phyloP scores from a whole-genome alignment of 2,329 filamentous ascomycete genomes.

The Cladobotryum mycophilum region DNA sequence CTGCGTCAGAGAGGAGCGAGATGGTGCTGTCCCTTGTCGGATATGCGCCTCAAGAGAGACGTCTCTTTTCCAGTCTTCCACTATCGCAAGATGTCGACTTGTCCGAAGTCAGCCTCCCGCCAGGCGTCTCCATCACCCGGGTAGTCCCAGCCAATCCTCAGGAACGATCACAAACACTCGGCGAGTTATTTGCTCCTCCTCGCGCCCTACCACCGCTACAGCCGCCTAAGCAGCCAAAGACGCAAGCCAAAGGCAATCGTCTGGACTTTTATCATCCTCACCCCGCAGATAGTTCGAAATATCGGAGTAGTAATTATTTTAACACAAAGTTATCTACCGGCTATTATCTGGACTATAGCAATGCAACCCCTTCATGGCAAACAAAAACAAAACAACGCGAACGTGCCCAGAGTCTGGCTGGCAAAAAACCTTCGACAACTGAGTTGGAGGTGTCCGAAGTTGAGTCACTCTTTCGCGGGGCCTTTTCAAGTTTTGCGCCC shows the following conservation, averaged over 20 bases:
- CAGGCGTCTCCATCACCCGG: conserved; percentile 54
- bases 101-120: conserved; percentile 54
- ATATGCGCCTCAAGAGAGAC: conserved; percentile 65
- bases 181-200: conserved; percentile 67
- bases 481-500: conserved; percentile 75
- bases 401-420: conserved; percentile 61
- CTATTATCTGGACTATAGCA: conserved; percentile 64
- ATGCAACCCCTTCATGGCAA: conserved; percentile 51
- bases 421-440: conserved; percentile 48
- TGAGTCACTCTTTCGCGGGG: conserved; percentile 68
- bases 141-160: conserved; percentile 28
- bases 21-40: conserved; percentile 71
- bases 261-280: conserved; percentile 51
- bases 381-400: conserved; percentile 62
- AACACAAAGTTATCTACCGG: conserved; percentile 60
- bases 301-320: conserved; percentile 55
- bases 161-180: conserved; percentile 58
- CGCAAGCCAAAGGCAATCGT: conserved; percentile 56
- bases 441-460: conserved; percentile 60
- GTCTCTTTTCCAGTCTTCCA: conserved; percentile 79
- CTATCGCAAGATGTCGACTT: conserved; percentile 24
- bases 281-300: conserved; percentile 48
- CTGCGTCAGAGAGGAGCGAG: conserved; percentile 37
- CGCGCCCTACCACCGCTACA: conserved; percentile 59
- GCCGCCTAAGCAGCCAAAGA: conserved; percentile 65